Conservation (phyloP, 179 eudicot genomes). For the Sideroxylon spinosum region DNA sequence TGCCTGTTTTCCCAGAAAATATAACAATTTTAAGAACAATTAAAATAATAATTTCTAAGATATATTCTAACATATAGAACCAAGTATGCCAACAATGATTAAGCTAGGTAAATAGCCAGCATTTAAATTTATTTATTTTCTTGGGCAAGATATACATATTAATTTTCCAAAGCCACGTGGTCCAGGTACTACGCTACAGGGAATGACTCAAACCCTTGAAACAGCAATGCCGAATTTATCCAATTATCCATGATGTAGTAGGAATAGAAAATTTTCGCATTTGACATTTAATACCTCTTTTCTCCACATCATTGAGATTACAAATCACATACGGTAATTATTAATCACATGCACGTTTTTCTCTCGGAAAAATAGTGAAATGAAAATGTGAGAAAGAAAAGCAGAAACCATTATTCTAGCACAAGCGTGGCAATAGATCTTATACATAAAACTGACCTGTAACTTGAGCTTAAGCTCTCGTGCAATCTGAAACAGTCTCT, state of each 20-base stretch:
- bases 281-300: neutral
- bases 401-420: conserved; percentile 1
- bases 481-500: conserved; percentile 72
- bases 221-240: neutral
- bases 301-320: neutral
- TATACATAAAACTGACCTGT: conserved; percentile 47
- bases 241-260: neutral
- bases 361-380: neutral
- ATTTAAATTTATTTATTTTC: neutral
- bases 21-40: neutral
- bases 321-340: neutral
- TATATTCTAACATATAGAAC: neutral
- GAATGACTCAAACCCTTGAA: neutral
- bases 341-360: neutral
- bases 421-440: conserved; percentile 1
- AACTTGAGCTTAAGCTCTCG: conserved; percentile 74
- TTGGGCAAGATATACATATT: neutral
- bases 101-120: neutral
- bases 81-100: neutral
- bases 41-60: neutral
- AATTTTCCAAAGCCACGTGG: neutral
- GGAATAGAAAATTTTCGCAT: neutral
- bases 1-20: neutral
- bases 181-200: neutral
- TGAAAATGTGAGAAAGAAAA: neutral